Evolutionary conservation across 2,329 filamentous ascomycete species (phyloP), one percentile per base, ranked within the genome.

Genomic region (Knoxdaviesia proteae): DNA sequence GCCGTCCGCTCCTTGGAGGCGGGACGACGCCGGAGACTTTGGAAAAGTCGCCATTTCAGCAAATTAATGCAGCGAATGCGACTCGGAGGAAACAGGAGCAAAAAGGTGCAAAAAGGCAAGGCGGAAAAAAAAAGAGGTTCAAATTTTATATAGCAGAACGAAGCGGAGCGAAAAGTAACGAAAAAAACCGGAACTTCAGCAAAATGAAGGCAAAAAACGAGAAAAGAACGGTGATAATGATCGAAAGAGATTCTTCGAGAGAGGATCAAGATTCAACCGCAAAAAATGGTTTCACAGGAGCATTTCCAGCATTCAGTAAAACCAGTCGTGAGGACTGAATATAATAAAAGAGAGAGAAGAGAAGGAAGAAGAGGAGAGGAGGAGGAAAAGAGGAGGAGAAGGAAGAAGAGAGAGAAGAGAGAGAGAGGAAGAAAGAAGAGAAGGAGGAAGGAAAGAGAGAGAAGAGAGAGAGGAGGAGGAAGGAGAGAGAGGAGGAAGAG

Each of bases 21-120:
- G 71, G 51, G 75, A 70, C 49, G 75, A 69, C 49, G 78, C 75
- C 40, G 78, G 77, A 40, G 67, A 61, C 46, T 54, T 55, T 11
- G 41, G 41, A 35, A 45, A 40, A 33, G 8, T 36, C 34, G 55
- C 52, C 59, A 62, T 63, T 49, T 42, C 52, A 11, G 34, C 9
- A 36, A 9, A 36, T 36, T 36, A 36, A 20, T 20, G 20, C 20
- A 20, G 20, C 20, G 20, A 20, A 20, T 3, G 20, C 20, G 20
- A 20, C 20, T 38, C n/a, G 36, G 4, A 11, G 2, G 6, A 38
- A 38, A 5, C 2, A 29, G 30, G 4, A 11, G 6, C 6, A 10
- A 9, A 38, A 38, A 38, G 6, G 36, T 5, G 36, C 30, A 38
- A 11, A 38, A 10, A 33, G 11, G 32, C 40, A 37, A 37, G 32